These are phyloP conservation scores for Apiosordaria backusii DNA, from an alignment of 495 filamentous ascomycete genomes.

Conservation along the genomic window DNA sequence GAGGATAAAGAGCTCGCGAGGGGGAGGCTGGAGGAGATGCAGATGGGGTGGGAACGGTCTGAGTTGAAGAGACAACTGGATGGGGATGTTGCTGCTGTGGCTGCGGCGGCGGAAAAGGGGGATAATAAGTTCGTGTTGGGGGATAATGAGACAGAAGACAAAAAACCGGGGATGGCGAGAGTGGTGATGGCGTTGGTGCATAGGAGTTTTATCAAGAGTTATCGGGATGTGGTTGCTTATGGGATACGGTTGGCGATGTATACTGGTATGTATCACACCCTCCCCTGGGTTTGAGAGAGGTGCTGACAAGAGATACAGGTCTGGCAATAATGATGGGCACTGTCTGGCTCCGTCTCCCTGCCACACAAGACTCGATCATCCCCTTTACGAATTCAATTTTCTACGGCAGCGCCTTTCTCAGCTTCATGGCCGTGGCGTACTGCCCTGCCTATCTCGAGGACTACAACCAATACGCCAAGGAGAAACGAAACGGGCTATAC, in stretches of 20 bases:
- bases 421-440: constrained; percentile 86
- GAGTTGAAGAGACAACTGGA: constrained; percentile 12
- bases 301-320: constrained; percentile 19
- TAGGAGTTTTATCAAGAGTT: constrained; percentile 72
- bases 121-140: not conserved
- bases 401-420: constrained; percentile 75
- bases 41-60: constrained; percentile 41
- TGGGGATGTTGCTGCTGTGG: constrained; percentile 17
- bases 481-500: constrained; percentile 78
- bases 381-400: constrained; percentile 75
- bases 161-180: constrained; percentile 26
- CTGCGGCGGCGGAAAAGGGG: constrained; percentile 8
- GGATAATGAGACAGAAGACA: constrained; percentile 19
- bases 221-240: constrained; percentile 77
- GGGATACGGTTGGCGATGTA: constrained; percentile 83
- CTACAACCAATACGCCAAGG: constrained; percentile 66
- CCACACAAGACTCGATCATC: constrained; percentile 64
- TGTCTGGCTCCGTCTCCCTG: constrained; percentile 68
- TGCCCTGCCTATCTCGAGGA: constrained; percentile 81
- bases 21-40: constrained; percentile 40
- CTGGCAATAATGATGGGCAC: constrained; percentile 86
- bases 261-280: constrained; percentile 45
- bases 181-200: constrained; percentile 52
- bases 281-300: constrained; percentile 11
- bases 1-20: constrained; percentile 40